Base-by-base conservation (phyloP, 139 green algal species). In the Pycnococcus provasolii region DNA sequence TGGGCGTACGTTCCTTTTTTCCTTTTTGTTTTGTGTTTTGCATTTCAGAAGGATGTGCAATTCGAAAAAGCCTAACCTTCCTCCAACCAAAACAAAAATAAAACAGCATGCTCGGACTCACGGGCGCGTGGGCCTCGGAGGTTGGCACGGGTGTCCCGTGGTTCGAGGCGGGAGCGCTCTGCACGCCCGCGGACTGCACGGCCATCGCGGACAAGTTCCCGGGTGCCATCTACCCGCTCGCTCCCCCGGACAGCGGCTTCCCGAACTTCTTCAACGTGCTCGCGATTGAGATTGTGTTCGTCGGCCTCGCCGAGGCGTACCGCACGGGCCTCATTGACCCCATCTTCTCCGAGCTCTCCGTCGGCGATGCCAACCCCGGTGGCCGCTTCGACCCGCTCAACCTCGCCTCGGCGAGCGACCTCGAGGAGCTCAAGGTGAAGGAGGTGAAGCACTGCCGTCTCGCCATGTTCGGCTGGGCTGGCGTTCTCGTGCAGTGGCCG, bases 381-480 rank as follows among this genome's bases (percentile, higher is more conserved):
- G 48, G 48, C 48, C 11, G 9, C 13, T 78, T 78, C 60, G 72
- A 78, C 66, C 72, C 72, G 45, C 60, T 78, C 7, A 66, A 66
- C 3, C 42, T 78, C 58, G 9, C 48, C 48, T 37, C 9, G 48
- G 9, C 26, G 48, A 37, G 41, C 48, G 63, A 71, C 41, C 79
- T 81, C 73, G 67, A 72, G 7, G 72, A 79, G 72, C 53, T 80
- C 41, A 86, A 88, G 85, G 84, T 94, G 3, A 94, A 94, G 87
- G 87, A 94, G 85, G 86, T 94, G 78, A 94, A 94, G 85, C 91
- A 94, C 75, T 87, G 87, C 64, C 82, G 87, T 59, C 75, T 94
- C 13, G 87, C 87, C 67, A 94, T 92, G 87, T 86, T 94, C 75
- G 84, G 84, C 54, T 87, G 86, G 81, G 73, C 88, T 37, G 85